These are phyloP conservation scores for Meripilus lineatus DNA, from an alignment of 1,284 basidiomycete genomes.

Conservation along the genomic window DNA sequence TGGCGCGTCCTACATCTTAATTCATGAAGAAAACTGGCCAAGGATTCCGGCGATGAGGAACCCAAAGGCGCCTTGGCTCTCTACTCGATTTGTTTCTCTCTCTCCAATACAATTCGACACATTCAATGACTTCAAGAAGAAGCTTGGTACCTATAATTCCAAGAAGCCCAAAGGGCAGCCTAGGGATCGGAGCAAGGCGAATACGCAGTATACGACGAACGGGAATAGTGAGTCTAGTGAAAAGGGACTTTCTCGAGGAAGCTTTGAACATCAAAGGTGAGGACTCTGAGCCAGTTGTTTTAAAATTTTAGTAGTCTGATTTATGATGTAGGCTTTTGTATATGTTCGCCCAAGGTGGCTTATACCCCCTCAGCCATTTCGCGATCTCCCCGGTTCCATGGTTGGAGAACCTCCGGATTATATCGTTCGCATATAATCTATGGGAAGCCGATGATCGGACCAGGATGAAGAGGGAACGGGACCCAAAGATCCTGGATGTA, in stretches of 20 bases:
- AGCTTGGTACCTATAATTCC: conserved; percentile 19
- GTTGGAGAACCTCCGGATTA: conserved; percentile 18
- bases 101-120: conserved; percentile 28
- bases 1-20: conserved; percentile 30
- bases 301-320: too few species aligned
- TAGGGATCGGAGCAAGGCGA: conserved; percentile 26
- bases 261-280: conserved; percentile 32
- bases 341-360: too few species aligned
- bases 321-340: too few species aligned
- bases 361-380: too few species aligned
- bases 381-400: conserved; percentile 17
- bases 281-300: too few species aligned
- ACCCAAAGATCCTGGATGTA: conserved; percentile 28
- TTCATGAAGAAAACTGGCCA: too few species aligned
- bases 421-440: conserved; percentile 26
- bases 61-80: conserved; percentile 2
- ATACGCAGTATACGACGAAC: conserved; percentile 22
- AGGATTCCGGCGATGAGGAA: too few species aligned
- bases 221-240: conserved; percentile 8
- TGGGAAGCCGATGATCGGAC: conserved; percentile 24
- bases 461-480: conserved; percentile 15
- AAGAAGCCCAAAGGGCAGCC: conserved; percentile 19
- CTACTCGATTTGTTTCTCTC: conserved; percentile 23
- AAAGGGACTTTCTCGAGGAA: conserved; percentile 19
- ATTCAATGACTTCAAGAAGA: conserved; percentile 19